Evolutionary conservation across 371 early-diverging fungal genomes (phyloP), one percentile per base, ranked within the genome.

Genomic region (Catenaria anguillulae): DNA sequence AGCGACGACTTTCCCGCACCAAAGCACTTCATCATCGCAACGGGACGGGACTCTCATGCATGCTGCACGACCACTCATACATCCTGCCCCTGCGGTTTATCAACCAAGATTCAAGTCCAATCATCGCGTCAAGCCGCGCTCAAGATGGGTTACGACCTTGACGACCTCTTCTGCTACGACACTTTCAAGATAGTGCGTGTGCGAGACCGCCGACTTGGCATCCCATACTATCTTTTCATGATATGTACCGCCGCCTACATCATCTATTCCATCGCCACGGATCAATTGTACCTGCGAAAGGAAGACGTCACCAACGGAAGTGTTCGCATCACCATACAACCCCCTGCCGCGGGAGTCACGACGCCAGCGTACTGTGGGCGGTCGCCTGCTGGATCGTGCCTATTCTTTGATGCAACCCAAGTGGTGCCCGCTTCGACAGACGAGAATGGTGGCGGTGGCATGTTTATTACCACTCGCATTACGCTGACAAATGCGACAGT

Each of bases 401-500:
- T 66, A 43, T 67, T 37, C 55, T 68, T 64, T 66, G 29, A 58
- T 3, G 59, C 55, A 23, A 42, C 61, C 26, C 62, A 68, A 35
- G 63, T 66, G 43, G 61, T 59, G 31, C 67, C 55, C 60, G n/a
- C n/a, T n/a, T 65, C 66, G 2, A 60, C 61, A 37, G 61, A 52
- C 15, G 67, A 65, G 29, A 67, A 61, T 55, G n/a, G n/a, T n/a
- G n/a, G n/a, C n/a, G 63, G 62, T 13, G 45, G 3, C 45, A 55
- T 72, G 37, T 69, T 72, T 50, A 26, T 70, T 54, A 66, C 70
- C n/a, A 72, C 73, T 26, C 66, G 70, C 33, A 61, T 67, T 2
- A 48, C 63, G 17, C 37, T 68, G 26, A 34, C 63, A 19, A 58
- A 13, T n/a, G 63, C 68, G 2, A 62, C 64, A 24, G 3, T 3